Evolutionary conservation across 768 basidiomycete genomes (phyloP), one percentile per base, ranked within the genome.

Genomic region (Strobilomyces dryophilus): DNA sequence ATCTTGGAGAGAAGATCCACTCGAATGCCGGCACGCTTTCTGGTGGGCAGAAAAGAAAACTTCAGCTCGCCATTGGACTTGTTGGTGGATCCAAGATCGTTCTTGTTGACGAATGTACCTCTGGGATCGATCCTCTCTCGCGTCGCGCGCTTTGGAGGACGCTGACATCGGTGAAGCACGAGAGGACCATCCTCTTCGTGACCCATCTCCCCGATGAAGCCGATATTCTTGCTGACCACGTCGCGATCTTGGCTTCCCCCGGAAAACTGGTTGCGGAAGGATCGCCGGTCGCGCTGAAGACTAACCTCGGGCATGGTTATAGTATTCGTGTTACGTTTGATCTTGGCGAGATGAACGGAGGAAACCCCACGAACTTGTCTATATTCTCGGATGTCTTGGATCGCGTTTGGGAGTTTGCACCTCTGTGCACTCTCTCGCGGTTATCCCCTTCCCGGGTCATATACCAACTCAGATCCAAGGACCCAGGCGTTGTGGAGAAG

Each of bases 121-220:
- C 86, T 21, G 89, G 89, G 3, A 85, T 92, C 11, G 89, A 92
- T 64, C 89, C 89, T 3, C 69, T 92, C 34, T 89, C 89, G 51
- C 74, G 89, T 46, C 76, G 89, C 31, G 82, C 89, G 1, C 69
- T 92, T 8, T 92, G 89, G 89, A 79, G 83, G 50, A 85, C 83
- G 0, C 69, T 92, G 51, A 87, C 80, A 4, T 77, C 82, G 3
- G 81, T 86, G 52, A 79, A 84, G 14, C 73, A 83, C 32, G 81
- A 84, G 40, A 74, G 85, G 45, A 82, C 84, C 0, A 81, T 91
- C 35, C 73, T 91, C 3, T 84, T 90, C 64, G 91, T 89, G 0
- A 92, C 89, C 0, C 89, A 91, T 70, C 87, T 88, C 70, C 74
- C 89, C 2, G 88, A 90, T 52, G 87, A 90, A 66, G 89, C 89